Evolutionary conservation across 495 filamentous ascomycete genomes (phyloP), one percentile per base, ranked within the genome.

Genomic region (Tuber indicum): DNA sequence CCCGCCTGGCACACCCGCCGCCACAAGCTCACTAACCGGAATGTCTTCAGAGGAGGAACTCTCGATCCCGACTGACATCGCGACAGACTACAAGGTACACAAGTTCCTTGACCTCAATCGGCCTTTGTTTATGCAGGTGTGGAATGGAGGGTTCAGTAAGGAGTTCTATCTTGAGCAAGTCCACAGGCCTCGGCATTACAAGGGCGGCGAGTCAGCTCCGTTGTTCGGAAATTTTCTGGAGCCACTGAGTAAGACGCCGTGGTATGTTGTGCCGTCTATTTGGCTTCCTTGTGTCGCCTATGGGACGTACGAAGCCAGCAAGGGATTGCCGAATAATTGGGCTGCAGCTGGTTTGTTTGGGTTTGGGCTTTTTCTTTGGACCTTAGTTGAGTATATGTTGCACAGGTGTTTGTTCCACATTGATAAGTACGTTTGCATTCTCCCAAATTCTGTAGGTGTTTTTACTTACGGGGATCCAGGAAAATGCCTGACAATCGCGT

Each of bases 211-310:
- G 75, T 97, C 94, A 8, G 96, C 96, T 45, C 96, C 96, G 10
- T 85, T 99, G 44, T 99, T 99, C 85, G 96, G 96, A 66, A 99
- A 99, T 85, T 96, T 98, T 85, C 88, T 99, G 17, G 96, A 99
- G 85, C 96, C 96, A 10, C 86, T 99, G 42, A 93, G 91, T 84
- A 92, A 94, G 86, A 98, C 96, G 12, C 89, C 94, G 9, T 98
- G 94, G 94, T 98, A 91, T 89, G 83, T 96, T 70, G 88, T 98
- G 21, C 96, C 96, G 17, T 86, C 88, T 0, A 66, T 97, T 14
- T 99, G 96, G 96, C 82, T 95, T n/a, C 96, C 96, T 32, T 86
- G 86, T 17, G 88, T 96, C n/a, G 80, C 86, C 21, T 97, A 93
- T 83, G 93, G 92, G 23, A 88, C 91, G n/a, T 89, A 87, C 74